Percentiles rank a stretch among this genome's conserved stretches.
phyloP scores from a whole-genome alignment of 148 eudicot genomes.

The Nepenthes gracilis region DNA sequence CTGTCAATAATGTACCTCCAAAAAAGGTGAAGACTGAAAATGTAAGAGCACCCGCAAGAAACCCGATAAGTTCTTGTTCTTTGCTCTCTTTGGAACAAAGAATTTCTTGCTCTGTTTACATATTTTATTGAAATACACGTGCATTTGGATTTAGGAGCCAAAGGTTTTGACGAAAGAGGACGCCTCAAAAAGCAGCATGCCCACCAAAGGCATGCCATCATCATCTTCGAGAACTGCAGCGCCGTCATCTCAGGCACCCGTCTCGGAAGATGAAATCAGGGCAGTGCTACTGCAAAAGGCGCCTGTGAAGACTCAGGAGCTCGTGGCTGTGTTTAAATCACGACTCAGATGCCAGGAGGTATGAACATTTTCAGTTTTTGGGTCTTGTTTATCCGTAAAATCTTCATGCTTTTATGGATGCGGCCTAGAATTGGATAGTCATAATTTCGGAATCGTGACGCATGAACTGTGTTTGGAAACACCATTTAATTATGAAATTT shows the following conservation, averaged over 20 bases:
- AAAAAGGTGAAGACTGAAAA: slow-evolving; percentile 86
- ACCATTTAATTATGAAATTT: too few relatives aligned
- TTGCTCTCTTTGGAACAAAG: background rate
- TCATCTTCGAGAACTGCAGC: slow-evolving; percentile 30
- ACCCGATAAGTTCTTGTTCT: background rate
- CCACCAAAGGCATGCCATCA: slow-evolving; percentile 31
- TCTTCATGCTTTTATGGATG: background rate
- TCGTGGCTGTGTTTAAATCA: slow-evolving; percentile 70
- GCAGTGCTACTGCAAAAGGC: slow-evolving; percentile 62
- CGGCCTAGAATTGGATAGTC: background rate
- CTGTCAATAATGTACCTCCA: slow-evolving; percentile 37
- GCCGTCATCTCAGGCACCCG: slow-evolving; percentile 58
- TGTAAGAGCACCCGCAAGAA: slow-evolving; percentile 24
- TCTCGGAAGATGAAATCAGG: slow-evolving; percentile 85
- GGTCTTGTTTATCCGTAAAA: background rate
- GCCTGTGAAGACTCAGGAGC: slow-evolving; percentile 78
- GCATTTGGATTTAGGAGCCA: slow-evolving; percentile 32
- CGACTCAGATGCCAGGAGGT: slow-evolving; percentile 74
- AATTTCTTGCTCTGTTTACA: background rate
- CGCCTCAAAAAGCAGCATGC: slow-evolving; percentile 26
- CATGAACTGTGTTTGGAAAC: too few relatives aligned
- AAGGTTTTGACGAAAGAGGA: slow-evolving; percentile 51
- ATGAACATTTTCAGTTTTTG: slow-evolving; percentile 1
- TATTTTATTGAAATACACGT: background rate
- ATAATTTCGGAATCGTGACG: too few relatives aligned